phyloP scores from a whole-genome alignment of 2,329 filamentous ascomycete species.

The Penicillium concentricum region DNA sequence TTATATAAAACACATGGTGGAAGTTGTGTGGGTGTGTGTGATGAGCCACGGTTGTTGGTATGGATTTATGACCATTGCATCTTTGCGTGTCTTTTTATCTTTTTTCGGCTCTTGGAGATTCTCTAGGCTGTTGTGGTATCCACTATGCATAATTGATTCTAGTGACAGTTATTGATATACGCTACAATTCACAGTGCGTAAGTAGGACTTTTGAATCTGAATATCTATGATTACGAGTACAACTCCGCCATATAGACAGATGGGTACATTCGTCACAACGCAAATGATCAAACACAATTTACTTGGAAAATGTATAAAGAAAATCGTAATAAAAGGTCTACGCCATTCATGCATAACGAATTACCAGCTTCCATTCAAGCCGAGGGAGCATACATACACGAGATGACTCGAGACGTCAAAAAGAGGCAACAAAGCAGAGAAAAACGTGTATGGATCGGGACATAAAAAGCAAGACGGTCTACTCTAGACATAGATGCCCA shows the following conservation, averaged over 20 bases:
- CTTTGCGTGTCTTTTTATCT: constrained; percentile 6
- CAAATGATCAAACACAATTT: not conserved
- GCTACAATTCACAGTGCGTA: not conserved
- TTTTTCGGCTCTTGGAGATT: not conserved
- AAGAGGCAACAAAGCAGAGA: not conserved
- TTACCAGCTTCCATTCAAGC: constrained; percentile 19
- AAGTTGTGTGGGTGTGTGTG: constrained; percentile 3
- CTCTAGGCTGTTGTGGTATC: not conserved
- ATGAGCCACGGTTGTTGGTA: constrained; percentile 8
- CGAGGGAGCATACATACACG: constrained; percentile 20
- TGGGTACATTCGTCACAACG: not conserved
- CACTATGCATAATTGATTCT: not conserved
- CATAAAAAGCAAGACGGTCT: constrained; percentile 11
- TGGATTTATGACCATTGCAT: constrained; percentile 23
- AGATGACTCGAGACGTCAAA: constrained; percentile 13
- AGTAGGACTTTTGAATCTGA: not conserved
- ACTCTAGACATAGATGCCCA: constrained; percentile 46
- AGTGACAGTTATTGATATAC: not conserved
- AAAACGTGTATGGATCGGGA: not conserved
- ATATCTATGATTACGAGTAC: not conserved
- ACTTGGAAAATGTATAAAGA: not conserved
- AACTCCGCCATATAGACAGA: not conserved
- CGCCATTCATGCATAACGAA: constrained; percentile 19
- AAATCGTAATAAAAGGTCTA: not conserved
- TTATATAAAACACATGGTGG: not conserved